phyloP scores from a whole-genome alignment of 1,284 basidiomycete genomes.

The Sporisorium exsertum region DNA sequence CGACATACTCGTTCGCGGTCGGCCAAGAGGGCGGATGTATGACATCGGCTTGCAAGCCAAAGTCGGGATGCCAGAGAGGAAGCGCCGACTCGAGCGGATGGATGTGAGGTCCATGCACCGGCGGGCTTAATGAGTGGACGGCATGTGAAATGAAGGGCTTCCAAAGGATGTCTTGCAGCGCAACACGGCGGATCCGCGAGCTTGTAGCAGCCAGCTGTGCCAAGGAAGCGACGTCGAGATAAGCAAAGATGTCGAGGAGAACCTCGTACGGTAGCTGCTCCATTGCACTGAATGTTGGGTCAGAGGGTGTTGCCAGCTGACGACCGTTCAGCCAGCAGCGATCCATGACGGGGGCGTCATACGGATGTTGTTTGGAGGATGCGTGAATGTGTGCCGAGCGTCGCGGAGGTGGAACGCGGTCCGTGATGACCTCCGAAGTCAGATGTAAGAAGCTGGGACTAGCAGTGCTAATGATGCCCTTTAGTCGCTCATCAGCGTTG shows the following conservation, averaged over 20 bases:
- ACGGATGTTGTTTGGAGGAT: not conserved
- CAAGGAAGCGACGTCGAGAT: constrained; percentile 25
- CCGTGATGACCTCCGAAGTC: not conserved
- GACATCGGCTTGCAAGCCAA: constrained; percentile 32
- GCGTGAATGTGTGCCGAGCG: not conserved
- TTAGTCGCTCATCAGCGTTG: not conserved
- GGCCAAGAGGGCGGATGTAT: constrained; percentile 40
- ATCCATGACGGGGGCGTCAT: constrained; percentile 12
- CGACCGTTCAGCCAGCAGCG: not conserved
- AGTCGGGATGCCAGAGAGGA: constrained; percentile 45
- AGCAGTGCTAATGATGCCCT: not conserved
- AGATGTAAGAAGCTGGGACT: not conserved
- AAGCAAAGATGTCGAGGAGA: constrained; percentile 37
- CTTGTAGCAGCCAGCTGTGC: constrained; percentile 22
- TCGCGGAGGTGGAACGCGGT: no score
- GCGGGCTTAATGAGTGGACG: constrained; percentile 29
- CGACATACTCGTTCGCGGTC: constrained; percentile 9
- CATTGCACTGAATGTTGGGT: constrained; percentile 1
- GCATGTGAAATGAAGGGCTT: constrained; percentile 27
- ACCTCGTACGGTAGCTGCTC: constrained; percentile 36
- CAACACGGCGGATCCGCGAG: constrained; percentile 20
- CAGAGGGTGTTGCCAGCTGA: not conserved
- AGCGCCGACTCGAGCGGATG: constrained; percentile 32
- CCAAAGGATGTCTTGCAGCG: constrained; percentile 41
- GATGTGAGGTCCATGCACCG: constrained; percentile 17